Base-by-base conservation (phyloP, 768 basidiomycete genomes). In the Hygrophorus pudorinus region DNA sequence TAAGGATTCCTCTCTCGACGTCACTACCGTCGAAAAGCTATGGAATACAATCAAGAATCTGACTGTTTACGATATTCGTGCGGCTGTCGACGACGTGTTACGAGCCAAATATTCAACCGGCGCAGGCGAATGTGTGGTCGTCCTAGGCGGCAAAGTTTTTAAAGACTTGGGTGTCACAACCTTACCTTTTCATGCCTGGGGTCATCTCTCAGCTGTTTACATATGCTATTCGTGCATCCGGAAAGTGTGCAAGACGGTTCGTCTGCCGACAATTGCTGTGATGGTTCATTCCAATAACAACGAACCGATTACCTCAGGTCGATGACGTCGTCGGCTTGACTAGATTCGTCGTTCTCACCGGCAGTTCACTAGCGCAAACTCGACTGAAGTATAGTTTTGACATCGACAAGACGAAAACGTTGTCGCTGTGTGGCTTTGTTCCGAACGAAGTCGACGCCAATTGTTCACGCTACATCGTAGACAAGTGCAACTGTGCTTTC, bases 171-270 rank as follows among this genome's bases (percentile, higher is more conserved):
- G 59, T 27, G 50, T 50, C n/a, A 49, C 50, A 42, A 39, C 49
- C 18, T 61, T 57, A 57, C 60, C 64, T 21, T 54, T 65, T 41
- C 63, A 59, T 30, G 64, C 59, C 5, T 64, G 63, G 63, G 60
- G 62, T 5, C 63, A 64, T 30, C 51, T 64, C 51, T 56, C 51
- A 34, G 57, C 56, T 24, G 42, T 63, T 24, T 50, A 53, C 29
- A 41, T 35, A 12, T 64, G 63, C 40, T 65, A 64, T 38, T 52
- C 55, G 3, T 65, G 63, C 34, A 55, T 65, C 44, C 60, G 62
- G 30, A 46, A 42, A 11, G 51, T 50, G n/a, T 64, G 61, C 41
- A 51, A 52, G 44, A 59, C 62, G 46, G 62, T 61, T 51, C 36
- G 37, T 39, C 24, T 27, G 4, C 17, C 17, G n/a, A 34, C 38